Conservation (phyloP, 2,329 filamentous ascomycete species). For the Cladosporium sp. region DNA sequence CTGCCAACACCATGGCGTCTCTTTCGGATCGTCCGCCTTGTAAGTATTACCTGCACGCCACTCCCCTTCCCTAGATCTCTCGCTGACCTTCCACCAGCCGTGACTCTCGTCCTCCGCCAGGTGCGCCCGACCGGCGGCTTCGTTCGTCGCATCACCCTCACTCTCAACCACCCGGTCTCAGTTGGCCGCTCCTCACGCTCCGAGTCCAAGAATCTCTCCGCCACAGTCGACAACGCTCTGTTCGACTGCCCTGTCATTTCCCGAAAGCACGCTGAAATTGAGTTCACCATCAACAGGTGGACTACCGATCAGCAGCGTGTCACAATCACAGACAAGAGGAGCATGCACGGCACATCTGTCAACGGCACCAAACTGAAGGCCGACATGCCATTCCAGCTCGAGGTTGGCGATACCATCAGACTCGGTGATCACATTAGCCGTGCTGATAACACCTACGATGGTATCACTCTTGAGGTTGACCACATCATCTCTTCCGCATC, state of each 20-base stretch:
- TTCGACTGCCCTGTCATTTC: constrained; percentile 35
- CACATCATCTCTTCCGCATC: constrained; percentile 13
- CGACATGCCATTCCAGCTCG: constrained; percentile 17
- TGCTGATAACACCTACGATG: constrained; percentile 25
- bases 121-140: neutral
- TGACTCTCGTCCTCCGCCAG: constrained; percentile 1
- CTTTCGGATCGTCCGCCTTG: neutral
- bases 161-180: constrained; percentile 22
- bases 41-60: neutral
- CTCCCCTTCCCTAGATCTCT: neutral
- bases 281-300: constrained; percentile 13
- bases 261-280: constrained; percentile 31
- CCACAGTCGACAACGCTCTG: constrained; percentile 27
- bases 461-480: constrained; percentile 21
- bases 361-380: constrained; percentile 26
- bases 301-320: constrained; percentile 14
- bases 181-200: constrained; percentile 43
- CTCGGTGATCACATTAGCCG: constrained; percentile 28
- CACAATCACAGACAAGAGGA: constrained; percentile 28
- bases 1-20: neutral
- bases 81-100: neutral
- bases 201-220: constrained; percentile 29
- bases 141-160: constrained; percentile 15
- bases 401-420: constrained; percentile 27
- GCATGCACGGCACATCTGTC: constrained; percentile 33